These are phyloP conservation scores for Dendrobium catenatum DNA, from an alignment of 106 monocot genomes.

Conservation along the genomic window DNA sequence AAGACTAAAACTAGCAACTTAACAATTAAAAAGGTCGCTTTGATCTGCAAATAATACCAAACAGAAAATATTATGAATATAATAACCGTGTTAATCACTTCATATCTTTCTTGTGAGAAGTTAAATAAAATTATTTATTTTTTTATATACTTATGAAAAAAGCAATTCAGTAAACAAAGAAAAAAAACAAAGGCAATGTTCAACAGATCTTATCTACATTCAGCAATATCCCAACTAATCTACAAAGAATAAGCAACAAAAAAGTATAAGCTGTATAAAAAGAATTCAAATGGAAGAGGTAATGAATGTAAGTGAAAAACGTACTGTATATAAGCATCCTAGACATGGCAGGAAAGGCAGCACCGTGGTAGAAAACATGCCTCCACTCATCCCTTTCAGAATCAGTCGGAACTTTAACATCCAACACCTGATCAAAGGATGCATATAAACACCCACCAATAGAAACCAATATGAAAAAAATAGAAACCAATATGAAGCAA, in stretches of 20 bases:
- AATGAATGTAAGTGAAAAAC: conserved; percentile 6
- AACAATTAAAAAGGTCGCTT: neutral
- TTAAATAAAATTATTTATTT: neutral
- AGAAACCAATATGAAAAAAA: neutral
- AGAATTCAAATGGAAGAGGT: neutral
- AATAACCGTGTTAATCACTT: neutral
- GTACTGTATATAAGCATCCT: conserved; percentile 67
- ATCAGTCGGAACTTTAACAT: conserved; percentile 17
- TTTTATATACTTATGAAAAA: neutral
- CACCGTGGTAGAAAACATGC: conserved; percentile 59
- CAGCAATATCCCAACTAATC: neutral
- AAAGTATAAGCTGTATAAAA: neutral
- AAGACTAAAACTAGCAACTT: neutral
- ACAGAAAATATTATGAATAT: neutral
- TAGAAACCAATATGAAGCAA: neutral
- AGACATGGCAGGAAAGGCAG: conserved; percentile 61
- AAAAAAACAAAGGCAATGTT: neutral
- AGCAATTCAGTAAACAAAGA: neutral
- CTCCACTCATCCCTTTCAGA: conserved; percentile 37
- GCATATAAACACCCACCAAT: neutral
- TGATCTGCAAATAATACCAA: neutral
- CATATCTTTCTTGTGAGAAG: neutral
- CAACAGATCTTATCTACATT: neutral
- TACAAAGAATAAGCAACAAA: neutral
- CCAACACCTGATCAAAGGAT: conserved; percentile 31